These are phyloP conservation scores for Kickxella alabastrina DNA, from an alignment of 192 early-diverging fungal genomes.

Conservation along the genomic window DNA sequence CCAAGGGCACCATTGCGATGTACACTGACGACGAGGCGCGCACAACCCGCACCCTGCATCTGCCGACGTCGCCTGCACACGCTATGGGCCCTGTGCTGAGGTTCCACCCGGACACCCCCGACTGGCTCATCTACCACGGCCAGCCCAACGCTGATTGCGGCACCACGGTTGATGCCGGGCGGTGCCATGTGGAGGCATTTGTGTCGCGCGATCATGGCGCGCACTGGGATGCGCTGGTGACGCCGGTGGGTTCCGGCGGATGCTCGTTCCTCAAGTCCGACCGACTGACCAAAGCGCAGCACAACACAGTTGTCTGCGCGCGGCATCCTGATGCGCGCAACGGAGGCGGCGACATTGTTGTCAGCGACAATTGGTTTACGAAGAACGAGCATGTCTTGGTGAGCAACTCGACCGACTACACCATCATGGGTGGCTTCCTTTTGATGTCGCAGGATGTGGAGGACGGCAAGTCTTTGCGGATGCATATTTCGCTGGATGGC, in stretches of 20 bases:
- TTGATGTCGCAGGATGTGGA: slow-evolving; percentile 61
- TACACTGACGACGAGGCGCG: slow-evolving; percentile 60
- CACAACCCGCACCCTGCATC: slow-evolving; percentile 54
- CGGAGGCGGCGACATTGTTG: slow-evolving; percentile 56
- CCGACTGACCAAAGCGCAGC: slow-evolving; percentile 51
- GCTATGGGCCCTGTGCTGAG: slow-evolving; percentile 59
- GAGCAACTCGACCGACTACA: slow-evolving; percentile 72
- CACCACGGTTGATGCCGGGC: slow-evolving; percentile 22
- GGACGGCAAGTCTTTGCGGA: slow-evolving; percentile 47
- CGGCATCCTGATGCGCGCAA: slow-evolving; percentile 43
- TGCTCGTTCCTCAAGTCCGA: slow-evolving; percentile 44
- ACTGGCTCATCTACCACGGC: slow-evolving; percentile 79
- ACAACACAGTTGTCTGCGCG: slow-evolving; percentile 71
- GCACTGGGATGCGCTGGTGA: slow-evolving; percentile 57
- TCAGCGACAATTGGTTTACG: slow-evolving; percentile 58
- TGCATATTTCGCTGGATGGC: slow-evolving; percentile 75
- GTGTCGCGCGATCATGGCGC: slow-evolving; percentile 68
- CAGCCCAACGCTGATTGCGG: slow-evolving; percentile 53
- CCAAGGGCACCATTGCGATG: slow-evolving; percentile 46
- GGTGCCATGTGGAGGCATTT: slow-evolving; percentile 73
- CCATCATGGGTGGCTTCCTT: slow-evolving; percentile 74
- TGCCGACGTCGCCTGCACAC: slow-evolving; percentile 60
- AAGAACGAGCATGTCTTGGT: slow-evolving; percentile 51
- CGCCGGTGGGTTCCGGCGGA: slow-evolving; percentile 29
- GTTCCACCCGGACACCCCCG: slow-evolving; percentile 82